Percentiles rank a stretch among this genome's conserved stretches.
These are phyloP conservation scores for Penicillium decumbens DNA, from an alignment of 2,329 filamentous ascomycete genomes.

Conservation along the genomic window DNA sequence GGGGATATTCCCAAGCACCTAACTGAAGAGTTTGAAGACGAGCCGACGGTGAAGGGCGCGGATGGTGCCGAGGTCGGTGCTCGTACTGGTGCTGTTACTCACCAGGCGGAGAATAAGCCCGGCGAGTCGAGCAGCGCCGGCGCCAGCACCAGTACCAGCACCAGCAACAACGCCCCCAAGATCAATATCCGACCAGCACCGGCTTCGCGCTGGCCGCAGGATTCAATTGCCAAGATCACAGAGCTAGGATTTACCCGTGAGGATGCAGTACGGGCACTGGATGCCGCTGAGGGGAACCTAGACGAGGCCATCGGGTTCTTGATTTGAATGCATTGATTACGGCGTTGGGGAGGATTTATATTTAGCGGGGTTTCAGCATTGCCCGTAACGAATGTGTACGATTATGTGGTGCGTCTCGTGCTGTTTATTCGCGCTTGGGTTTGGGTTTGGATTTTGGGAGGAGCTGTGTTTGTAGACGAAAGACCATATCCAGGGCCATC, in stretches of 20 bases:
- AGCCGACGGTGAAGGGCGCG: slow-evolving; percentile 79
- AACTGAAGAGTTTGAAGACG: slow-evolving; percentile 65
- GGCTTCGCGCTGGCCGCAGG: slow-evolving; percentile 48
- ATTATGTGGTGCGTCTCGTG: slow-evolving; percentile 8
- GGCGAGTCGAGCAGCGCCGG: slow-evolving; percentile 8
- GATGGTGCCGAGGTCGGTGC: slow-evolving; percentile 86
- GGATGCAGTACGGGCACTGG: slow-evolving; percentile 72
- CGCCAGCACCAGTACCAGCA: slow-evolving; percentile 5
- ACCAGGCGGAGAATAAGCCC: slow-evolving; percentile 26
- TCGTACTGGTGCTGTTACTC: slow-evolving; percentile 63
- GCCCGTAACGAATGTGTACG: slow-evolving; percentile 16
- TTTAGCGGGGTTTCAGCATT: slow-evolving; percentile 17
- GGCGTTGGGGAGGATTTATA: slow-evolving; percentile 13
- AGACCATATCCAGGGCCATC: slow-evolving; percentile 39
- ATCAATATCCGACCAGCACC: slow-evolving; percentile 28
- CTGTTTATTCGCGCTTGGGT: slow-evolving; percentile 27
- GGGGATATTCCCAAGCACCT: slow-evolving; percentile 85
- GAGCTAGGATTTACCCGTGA: slow-evolving; percentile 72
- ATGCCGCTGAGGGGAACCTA: slow-evolving; percentile 78
- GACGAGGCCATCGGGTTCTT: slow-evolving; percentile 82
- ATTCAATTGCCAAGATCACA: slow-evolving; percentile 70
- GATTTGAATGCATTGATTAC: slow-evolving; percentile 40
- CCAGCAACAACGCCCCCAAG: slow-evolving; percentile 12
- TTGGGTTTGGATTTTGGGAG: slow-evolving; percentile 30
- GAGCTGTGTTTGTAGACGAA: slow-evolving; percentile 28